Percentiles rank a stretch among this genome's conserved stretches.
Conservation (phyloP, 495 filamentous ascomycete genomes). For the Annulohypoxylon maeteangense region DNA sequence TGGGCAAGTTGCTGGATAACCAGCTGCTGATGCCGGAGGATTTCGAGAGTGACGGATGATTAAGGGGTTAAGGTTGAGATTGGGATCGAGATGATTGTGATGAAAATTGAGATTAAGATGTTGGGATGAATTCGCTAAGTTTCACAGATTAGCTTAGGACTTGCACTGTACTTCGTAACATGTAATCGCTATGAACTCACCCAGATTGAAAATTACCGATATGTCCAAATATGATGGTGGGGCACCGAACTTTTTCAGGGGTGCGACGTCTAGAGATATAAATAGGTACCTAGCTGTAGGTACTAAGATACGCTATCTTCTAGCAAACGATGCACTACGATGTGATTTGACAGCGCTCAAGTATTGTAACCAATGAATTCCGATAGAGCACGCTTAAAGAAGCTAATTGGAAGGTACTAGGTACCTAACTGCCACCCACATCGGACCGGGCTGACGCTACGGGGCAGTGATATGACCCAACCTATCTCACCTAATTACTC, state of each 20-base stretch:
- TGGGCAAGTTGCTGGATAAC: slow-evolving; percentile 61
- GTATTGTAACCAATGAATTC: background rate
- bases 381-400: background rate
- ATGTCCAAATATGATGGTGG: no score
- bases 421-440: background rate
- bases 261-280: background rate
- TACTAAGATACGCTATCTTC: background rate
- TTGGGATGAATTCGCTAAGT: background rate
- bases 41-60: slow-evolving; percentile 44
- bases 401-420: background rate
- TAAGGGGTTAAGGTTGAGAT: background rate
- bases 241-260: background rate
- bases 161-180: background rate
- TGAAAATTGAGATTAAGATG: background rate
- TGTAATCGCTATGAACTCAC: background rate
- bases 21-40: slow-evolving; percentile 47
- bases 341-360: background rate
- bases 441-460: background rate
- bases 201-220: background rate
- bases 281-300: background rate
- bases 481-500: background rate
- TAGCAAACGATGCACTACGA: background rate
- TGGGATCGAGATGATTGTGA: background rate
- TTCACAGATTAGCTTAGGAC: background rate
- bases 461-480: background rate